Conservation (phyloP, 495 filamentous ascomycete genomes). For the Tetracladium setigerum region DNA sequence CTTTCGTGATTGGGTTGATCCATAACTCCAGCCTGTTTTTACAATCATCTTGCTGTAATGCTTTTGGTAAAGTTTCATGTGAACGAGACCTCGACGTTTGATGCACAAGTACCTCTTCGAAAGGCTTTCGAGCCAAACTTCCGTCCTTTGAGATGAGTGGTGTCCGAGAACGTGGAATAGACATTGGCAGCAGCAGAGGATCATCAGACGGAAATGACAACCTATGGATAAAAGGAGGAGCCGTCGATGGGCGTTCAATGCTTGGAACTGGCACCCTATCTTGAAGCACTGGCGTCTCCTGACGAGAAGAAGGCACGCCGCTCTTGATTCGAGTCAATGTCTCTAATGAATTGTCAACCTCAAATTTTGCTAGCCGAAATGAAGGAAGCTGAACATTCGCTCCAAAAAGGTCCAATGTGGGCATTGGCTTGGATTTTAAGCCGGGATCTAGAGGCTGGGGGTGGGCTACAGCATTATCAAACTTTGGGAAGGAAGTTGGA, state of each 20-base stretch:
- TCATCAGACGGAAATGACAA: neutral
- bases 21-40: slow-evolving; percentile 45
- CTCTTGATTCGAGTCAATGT: slow-evolving; percentile 65
- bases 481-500: neutral
- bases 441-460: no score
- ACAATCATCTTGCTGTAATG: neutral
- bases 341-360: slow-evolving; percentile 40
- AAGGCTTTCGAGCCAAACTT: slow-evolving; percentile 14
- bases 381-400: slow-evolving; percentile 22
- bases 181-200: neutral
- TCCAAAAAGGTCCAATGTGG: slow-evolving; percentile 21
- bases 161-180: neutral
- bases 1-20: slow-evolving; percentile 60
- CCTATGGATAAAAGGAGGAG: slow-evolving; percentile 2
- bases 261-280: neutral
- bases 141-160: slow-evolving; percentile 5
- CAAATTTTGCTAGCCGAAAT: slow-evolving; percentile 12
- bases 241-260: slow-evolving; percentile 6
- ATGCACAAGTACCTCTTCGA: slow-evolving; percentile 5
- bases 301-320: slow-evolving; percentile 23
- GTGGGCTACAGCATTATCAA: no score
- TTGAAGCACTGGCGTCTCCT: no score
- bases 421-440: neutral
- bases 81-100: neutral
- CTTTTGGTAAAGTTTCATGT: neutral